phyloP scores from a whole-genome alignment of 2,329 filamentous ascomycete genomes.

The Coniochaeta sp. region DNA sequence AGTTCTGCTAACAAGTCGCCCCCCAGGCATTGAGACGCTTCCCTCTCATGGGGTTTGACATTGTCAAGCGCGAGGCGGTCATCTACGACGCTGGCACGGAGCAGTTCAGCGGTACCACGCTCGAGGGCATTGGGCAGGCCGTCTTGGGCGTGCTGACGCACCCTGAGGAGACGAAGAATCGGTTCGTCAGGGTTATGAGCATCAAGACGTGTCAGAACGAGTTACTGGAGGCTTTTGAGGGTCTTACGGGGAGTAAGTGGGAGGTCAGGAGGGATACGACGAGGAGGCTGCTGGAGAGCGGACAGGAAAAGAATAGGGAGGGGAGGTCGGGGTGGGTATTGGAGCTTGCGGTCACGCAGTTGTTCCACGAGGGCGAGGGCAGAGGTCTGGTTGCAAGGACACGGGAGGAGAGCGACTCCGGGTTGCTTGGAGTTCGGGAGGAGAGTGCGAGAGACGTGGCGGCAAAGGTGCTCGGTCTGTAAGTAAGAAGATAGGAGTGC shows the following conservation, averaged over 20 bases:
- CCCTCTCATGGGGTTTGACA: conserved; percentile 30
- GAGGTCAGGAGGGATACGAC: neutral
- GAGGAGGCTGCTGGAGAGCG: neutral
- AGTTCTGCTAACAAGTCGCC: neutral
- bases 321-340: neutral
- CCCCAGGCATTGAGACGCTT: neutral
- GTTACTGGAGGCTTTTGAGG: conserved; percentile 19
- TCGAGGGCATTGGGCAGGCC: conserved; percentile 37
- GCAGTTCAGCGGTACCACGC: conserved; percentile 38
- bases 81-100: conserved; percentile 44
- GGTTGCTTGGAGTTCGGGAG: neutral
- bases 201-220: conserved; percentile 36
- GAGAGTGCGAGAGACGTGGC: neutral
- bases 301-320: neutral
- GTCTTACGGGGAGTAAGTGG: neutral
- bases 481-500: neutral
- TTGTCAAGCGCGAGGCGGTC: conserved; percentile 29
- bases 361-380: neutral
- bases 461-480: neutral
- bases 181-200: conserved; percentile 36
- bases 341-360: neutral
- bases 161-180: conserved; percentile 46
- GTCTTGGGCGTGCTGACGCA: conserved; percentile 41
- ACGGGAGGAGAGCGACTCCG: neutral
- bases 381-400: neutral